These are phyloP conservation scores for Xylaria sp. DNA, from an alignment of 2,329 filamentous ascomycete genomes.

Conservation along the genomic window DNA sequence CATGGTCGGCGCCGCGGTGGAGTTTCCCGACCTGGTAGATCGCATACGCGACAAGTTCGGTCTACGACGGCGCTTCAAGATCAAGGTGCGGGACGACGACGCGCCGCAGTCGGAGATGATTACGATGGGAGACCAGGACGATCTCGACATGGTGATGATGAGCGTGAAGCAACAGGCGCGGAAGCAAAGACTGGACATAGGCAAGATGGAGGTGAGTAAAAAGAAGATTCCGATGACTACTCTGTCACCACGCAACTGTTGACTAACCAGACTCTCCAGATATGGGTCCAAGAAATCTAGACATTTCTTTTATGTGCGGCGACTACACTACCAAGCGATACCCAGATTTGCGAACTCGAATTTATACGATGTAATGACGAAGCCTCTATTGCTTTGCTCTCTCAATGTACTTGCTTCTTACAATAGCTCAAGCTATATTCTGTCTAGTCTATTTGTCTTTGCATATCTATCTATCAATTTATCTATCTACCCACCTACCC, in stretches of 20 bases:
- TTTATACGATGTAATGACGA: conserved; percentile 38
- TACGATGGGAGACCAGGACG: conserved; percentile 94
- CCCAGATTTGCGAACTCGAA: conserved; percentile 36
- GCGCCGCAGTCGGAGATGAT: conserved; percentile 83
- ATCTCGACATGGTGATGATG: conserved; percentile 84
- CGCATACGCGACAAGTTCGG: conserved; percentile 87
- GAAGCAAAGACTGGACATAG: conserved; percentile 78
- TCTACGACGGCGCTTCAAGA: conserved; percentile 76
- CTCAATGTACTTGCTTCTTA: conserved; percentile 11
- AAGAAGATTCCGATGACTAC: not conserved
- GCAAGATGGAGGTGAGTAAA: conserved; percentile 89
- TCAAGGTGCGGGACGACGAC: conserved; percentile 86
- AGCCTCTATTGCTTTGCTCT: conserved; percentile 18
- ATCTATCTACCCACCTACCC: not conserved
- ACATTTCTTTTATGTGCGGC: conserved; percentile 33
- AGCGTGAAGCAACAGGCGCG: conserved; percentile 68
- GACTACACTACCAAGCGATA: conserved; percentile 38
- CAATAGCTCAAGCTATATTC: too few relatives aligned
- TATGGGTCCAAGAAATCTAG: conserved; percentile 54
- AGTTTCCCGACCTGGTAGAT: conserved; percentile 76
- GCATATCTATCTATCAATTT: conserved; percentile 6
- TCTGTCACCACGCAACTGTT: not conserved
- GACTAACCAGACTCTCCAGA: conserved; percentile 41
- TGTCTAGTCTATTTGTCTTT: conserved; percentile 5
- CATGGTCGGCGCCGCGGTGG: conserved; percentile 73